Conservation (phyloP, 768 basidiomycete species). For the Calocybe indica region DNA sequence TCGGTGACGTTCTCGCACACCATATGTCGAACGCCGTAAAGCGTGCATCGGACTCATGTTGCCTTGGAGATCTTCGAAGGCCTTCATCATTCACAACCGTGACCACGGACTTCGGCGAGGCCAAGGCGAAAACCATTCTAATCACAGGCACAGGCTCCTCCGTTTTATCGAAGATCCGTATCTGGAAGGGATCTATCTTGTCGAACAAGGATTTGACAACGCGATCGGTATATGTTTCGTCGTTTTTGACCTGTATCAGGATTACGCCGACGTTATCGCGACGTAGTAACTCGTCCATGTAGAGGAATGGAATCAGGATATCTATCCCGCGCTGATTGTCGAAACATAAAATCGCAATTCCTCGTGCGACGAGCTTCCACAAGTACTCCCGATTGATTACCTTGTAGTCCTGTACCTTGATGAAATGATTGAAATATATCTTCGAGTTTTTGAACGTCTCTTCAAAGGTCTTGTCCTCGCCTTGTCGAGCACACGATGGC, state of each 20-base stretch:
- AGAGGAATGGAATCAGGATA: constrained; percentile 16
- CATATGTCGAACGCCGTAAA: constrained; percentile 1
- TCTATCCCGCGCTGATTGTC: constrained; percentile 12
- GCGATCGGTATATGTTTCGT: too few species aligned
- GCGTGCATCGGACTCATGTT: not conserved
- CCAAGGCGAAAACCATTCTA: constrained; percentile 9
- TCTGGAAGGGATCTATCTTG: constrained; percentile 14
- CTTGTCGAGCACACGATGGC: not conserved
- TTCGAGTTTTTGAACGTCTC: constrained; percentile 17
- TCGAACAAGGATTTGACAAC: constrained; percentile 9
- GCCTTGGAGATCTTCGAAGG: too few species aligned
- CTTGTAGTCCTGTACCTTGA: constrained; percentile 14
- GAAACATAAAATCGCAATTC: constrained; percentile 18
- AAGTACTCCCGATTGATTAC: constrained; percentile 8
- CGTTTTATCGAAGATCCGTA: constrained; percentile 11
- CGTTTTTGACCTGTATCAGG: constrained; percentile 8
- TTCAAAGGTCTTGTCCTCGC: not conserved
- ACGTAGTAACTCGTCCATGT: too few species aligned
- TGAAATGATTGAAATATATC: constrained; percentile 26
- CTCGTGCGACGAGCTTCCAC: constrained; percentile 16
- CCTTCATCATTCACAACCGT: not conserved
- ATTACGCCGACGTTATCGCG: too few species aligned
- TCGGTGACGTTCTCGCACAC: not conserved
- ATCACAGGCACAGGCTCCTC: constrained; percentile 6
- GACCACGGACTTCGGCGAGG: not conserved